Percentiles rank a stretch among this genome's conserved stretches.
Conservation (phyloP, 371 early-diverging fungal genomes). For the Rhizopus arrhizus region DNA sequence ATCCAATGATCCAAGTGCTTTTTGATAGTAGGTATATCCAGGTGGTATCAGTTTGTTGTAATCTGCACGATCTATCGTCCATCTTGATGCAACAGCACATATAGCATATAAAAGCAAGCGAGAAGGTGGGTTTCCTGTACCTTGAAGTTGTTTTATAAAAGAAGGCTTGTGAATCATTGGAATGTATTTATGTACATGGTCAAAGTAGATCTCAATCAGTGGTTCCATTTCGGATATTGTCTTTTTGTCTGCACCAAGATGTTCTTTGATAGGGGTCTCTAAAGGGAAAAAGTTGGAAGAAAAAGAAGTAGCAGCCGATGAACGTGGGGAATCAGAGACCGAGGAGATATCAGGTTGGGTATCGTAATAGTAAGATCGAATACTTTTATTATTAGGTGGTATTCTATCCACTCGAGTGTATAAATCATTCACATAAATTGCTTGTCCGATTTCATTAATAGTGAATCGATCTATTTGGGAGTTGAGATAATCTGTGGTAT, state of each 20-base stretch:
- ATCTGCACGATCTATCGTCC: slow-evolving; percentile 24
- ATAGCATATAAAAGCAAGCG: slow-evolving; percentile 56
- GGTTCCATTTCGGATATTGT: slow-evolving; percentile 20
- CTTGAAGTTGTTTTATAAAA: slow-evolving; percentile 52
- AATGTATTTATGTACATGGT: slow-evolving; percentile 60
- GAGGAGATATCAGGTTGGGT: slow-evolving; percentile 28
- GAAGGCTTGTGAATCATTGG: slow-evolving; percentile 63
- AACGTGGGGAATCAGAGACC: slow-evolving; percentile 24
- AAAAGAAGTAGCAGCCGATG: slow-evolving; percentile 14
- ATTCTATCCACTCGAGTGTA: slow-evolving; percentile 35
- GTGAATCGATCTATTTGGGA: slow-evolving; percentile 31
- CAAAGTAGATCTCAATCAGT: slow-evolving; percentile 50
- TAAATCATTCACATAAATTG: slow-evolving; percentile 42
- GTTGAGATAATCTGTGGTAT: slow-evolving; percentile 18
- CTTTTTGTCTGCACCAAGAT: slow-evolving; percentile 14
- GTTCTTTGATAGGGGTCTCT: slow-evolving; percentile 23
- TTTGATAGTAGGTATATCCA: slow-evolving; percentile 43
- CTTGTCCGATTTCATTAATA: slow-evolving; percentile 51
- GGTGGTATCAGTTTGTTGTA: slow-evolving; percentile 20
- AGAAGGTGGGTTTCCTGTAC: slow-evolving; percentile 50
- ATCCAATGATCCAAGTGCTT: slow-evolving; percentile 59
- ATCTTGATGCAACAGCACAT: slow-evolving; percentile 62
- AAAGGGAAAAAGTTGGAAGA: not conserved
- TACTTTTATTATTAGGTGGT: slow-evolving; percentile 12
- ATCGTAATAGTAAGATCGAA: slow-evolving; percentile 11